Evolutionary conservation across 495 filamentous ascomycete genomes (phyloP).

Genomic region (Pseudevernia furfuracea): DNA sequence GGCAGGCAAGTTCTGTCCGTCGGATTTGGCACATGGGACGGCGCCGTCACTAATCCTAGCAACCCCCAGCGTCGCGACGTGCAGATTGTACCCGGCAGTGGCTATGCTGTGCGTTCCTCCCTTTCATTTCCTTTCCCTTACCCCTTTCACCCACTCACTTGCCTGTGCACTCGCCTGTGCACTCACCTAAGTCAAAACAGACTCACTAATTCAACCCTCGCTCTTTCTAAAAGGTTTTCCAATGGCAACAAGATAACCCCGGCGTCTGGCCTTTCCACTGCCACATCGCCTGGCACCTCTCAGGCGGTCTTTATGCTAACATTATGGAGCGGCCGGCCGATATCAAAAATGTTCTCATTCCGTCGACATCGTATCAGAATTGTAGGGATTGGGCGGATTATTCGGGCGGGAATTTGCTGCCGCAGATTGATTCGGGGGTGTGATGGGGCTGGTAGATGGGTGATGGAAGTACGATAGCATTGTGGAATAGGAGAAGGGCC

Average conservation of each 20-base stretch:
- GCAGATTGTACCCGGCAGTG: conserved; percentile 43
- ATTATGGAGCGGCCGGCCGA: conserved; percentile 22
- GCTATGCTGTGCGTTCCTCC: conserved; percentile 33
- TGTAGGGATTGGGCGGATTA: conserved; percentile 16
- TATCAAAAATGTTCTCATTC: conserved; percentile 22
- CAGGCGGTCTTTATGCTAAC: conserved; percentile 19
- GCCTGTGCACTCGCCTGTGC: no score
- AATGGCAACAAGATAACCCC: conserved; percentile 19
- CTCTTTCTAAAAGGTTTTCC: conserved; percentile 1
- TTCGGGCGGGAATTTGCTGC: conserved; percentile 1
- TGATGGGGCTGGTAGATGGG: neutral
- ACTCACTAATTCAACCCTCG: conserved; percentile 4
- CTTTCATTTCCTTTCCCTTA: neutral
- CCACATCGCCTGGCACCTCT: conserved; percentile 29
- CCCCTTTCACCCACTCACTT: neutral
- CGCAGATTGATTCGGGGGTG: conserved; percentile 16
- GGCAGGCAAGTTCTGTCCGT: conserved; percentile 12
- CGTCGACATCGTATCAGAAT: conserved; percentile 7
- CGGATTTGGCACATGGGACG: conserved; percentile 13
- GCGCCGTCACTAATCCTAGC: conserved; percentile 6
- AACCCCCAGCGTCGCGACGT: conserved; percentile 53
- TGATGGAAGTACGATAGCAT: neutral
- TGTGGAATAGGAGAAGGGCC: neutral
- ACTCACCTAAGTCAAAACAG: neutral
- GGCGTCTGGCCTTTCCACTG: conserved; percentile 26